These are phyloP conservation scores for Aspergillus nanangensis DNA, from an alignment of 495 filamentous ascomycete genomes.

Conservation along the genomic window DNA sequence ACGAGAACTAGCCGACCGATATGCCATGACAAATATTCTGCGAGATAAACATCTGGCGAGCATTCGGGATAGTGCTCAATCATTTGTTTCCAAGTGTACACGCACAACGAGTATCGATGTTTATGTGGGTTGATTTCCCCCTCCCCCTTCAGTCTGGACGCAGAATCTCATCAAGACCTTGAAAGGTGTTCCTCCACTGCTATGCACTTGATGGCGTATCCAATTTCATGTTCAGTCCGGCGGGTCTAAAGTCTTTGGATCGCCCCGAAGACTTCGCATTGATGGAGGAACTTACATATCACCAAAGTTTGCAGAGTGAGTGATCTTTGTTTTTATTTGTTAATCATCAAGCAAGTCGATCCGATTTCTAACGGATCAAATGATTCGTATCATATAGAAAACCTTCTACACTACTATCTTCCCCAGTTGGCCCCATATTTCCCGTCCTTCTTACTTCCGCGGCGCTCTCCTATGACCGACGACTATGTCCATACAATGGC, in stretches of 20 bases:
- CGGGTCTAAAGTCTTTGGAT: conserved; percentile 53
- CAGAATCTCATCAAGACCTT: neutral
- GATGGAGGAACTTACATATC: conserved; percentile 62
- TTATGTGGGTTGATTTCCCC: conserved; percentile 40
- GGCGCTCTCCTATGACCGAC: too few relatives aligned
- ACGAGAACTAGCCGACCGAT: conserved; percentile 56
- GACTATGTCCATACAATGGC: too few relatives aligned
- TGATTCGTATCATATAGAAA: too few relatives aligned
- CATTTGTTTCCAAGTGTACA: too few relatives aligned
- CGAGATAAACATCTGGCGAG: too few relatives aligned
- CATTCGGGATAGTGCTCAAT: too few relatives aligned
- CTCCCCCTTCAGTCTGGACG: neutral
- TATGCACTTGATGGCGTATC: conserved; percentile 65
- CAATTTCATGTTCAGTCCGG: conserved; percentile 60
- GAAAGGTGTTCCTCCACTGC: conserved; percentile 45
- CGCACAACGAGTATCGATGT: too few relatives aligned
- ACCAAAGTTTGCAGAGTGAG: conserved; percentile 59
- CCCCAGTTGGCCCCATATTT: too few relatives aligned
- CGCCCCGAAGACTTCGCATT: conserved; percentile 47
- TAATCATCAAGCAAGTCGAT: too few relatives aligned
- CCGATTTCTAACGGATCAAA: too few relatives aligned
- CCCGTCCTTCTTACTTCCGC: conserved; percentile 22
- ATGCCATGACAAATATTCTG: conserved; percentile 64
- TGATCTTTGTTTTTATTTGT: too few relatives aligned
- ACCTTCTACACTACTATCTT: too few relatives aligned